phyloP scores from a whole-genome alignment of 225 moss, liverwort and hornwort species.

The Ulota crispa region DNA sequence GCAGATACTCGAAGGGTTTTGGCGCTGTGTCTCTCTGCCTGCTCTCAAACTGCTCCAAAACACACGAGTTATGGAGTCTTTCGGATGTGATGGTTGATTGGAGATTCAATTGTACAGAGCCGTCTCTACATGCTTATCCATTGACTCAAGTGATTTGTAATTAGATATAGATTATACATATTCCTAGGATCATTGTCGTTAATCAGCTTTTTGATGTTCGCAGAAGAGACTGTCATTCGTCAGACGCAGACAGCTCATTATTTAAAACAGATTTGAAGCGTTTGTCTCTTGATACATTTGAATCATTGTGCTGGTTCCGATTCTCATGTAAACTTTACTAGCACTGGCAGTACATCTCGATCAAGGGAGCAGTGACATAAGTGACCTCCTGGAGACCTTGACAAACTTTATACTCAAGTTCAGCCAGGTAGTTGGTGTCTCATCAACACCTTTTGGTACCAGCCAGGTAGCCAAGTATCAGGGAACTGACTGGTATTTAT shows the following conservation, averaged over 20 bases:
- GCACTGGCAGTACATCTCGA: neutral
- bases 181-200: neutral
- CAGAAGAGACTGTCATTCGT: neutral
- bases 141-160: slow-evolving; percentile 15
- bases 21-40: slow-evolving; percentile 79
- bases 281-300: slow-evolving; percentile 13
- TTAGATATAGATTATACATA: neutral
- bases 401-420: neutral
- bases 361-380: neutral
- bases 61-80: slow-evolving; percentile 85
- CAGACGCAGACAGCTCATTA: slow-evolving; percentile 7
- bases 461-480: too few relatives aligned
- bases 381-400: slow-evolving; percentile 1
- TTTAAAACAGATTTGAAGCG: neutral
- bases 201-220: neutral
- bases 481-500: too few relatives aligned
- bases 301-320: slow-evolving; percentile 10
- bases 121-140: slow-evolving; percentile 17
- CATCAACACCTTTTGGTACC: too few relatives aligned
- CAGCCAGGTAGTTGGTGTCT: neutral
- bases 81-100: slow-evolving; percentile 63
- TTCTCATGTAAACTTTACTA: neutral
- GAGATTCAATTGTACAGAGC: slow-evolving; percentile 20
- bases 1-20: slow-evolving; percentile 87
- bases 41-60: slow-evolving; percentile 55